These are phyloP conservation scores for Leonotis leonurus DNA, from an alignment of 257 asterid genomes.

Conservation along the genomic window DNA sequence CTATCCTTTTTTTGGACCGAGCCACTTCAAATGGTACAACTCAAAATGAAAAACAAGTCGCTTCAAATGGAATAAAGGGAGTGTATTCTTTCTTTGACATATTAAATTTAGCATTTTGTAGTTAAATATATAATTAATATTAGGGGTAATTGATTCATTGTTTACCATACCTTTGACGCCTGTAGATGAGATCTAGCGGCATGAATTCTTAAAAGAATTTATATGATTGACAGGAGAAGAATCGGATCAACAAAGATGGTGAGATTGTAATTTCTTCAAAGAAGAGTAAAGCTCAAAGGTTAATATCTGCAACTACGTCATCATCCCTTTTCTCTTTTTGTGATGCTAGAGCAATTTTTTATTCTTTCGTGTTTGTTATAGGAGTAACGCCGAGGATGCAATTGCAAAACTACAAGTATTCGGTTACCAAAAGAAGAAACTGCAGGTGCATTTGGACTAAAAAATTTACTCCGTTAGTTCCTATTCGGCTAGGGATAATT, in stretches of 20 bases:
- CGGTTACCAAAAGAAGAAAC: constrained; percentile 41
- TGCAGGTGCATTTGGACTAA: constrained; percentile 29
- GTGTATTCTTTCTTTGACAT: not conserved
- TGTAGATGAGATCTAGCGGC: not conserved
- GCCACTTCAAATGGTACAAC: too few species aligned
- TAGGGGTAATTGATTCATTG: not conserved
- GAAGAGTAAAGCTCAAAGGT: constrained; percentile 82
- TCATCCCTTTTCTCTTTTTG: not conserved
- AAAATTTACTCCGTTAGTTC: not conserved
- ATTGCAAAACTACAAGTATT: constrained; percentile 76
- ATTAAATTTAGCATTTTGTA: not conserved
- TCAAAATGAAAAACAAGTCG: too few species aligned
- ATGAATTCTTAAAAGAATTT: constrained; percentile 2
- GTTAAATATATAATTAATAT: not conserved
- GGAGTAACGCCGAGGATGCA: constrained; percentile 85
- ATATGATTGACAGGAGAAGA: constrained; percentile 59
- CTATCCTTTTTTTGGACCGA: too few species aligned
- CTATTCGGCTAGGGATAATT: not conserved
- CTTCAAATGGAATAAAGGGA: too few species aligned
- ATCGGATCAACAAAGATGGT: constrained; percentile 82
- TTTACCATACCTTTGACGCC: not conserved
- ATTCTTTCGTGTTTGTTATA: constrained; percentile 19
- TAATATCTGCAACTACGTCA: constrained; percentile 8
- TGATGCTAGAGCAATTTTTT: constrained; percentile 14
- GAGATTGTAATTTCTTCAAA: constrained; percentile 86